Conservation (phyloP, 805 yeast genomes). For the Sugiyamaella floridensis region DNA sequence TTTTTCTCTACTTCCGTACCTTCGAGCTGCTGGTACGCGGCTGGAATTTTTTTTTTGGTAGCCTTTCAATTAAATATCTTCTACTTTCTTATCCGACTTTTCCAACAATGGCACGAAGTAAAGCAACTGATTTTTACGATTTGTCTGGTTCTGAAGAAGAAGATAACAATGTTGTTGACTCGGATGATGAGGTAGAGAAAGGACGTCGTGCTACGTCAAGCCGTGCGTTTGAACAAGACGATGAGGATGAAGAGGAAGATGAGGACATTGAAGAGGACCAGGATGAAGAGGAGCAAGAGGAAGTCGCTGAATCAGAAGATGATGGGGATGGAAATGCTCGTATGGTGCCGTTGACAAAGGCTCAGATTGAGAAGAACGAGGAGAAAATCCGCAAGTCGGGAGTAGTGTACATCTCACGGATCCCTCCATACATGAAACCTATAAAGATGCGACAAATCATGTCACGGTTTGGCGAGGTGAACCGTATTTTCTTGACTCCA, state of each 20-base stretch:
- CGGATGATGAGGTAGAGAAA: conserved; percentile 2
- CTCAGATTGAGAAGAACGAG: conserved; percentile 31
- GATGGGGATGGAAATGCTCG: conserved; percentile 3
- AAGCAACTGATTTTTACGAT: conserved; percentile 10
- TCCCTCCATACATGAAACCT: conserved; percentile 98
- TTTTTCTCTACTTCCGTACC: too few relatives aligned
- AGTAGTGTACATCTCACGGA: conserved; percentile 81
- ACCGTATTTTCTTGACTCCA: conserved; percentile 77
- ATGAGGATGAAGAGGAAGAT: not conserved
- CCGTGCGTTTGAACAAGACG: conserved; percentile 2
- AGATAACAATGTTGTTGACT: not conserved
- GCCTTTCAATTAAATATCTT: too few relatives aligned
- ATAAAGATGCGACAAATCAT: conserved; percentile 77
- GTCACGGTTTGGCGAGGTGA: conserved; percentile 78
- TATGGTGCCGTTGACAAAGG: conserved; percentile 25
- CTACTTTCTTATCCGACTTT: too few relatives aligned
- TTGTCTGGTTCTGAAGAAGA: not conserved
- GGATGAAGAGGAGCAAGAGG: conserved; percentile 1
- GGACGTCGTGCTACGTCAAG: not conserved
- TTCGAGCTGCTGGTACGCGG: too few relatives aligned
- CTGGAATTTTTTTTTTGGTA: too few relatives aligned
- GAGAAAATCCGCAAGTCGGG: conserved; percentile 67
- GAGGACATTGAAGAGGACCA: conserved; percentile 6
- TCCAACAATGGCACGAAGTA: conserved; percentile 2
- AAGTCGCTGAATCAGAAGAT: conserved; percentile 12